These are phyloP conservation scores for Sporobolomyces pararoseus DNA, from an alignment of 768 basidiomycete genomes.

Conservation along the genomic window DNA sequence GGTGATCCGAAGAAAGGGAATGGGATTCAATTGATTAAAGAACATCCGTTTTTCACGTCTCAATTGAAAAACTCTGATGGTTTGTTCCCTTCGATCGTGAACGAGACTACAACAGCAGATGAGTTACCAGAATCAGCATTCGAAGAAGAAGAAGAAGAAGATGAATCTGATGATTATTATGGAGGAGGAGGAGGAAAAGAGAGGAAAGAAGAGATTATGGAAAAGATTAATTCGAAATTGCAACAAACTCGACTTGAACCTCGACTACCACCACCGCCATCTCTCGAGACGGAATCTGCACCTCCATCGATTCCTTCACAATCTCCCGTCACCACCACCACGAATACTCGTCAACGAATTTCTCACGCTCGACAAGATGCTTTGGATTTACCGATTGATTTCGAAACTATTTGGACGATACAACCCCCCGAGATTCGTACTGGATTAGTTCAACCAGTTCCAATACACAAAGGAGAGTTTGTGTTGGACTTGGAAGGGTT, in stretches of 20 bases:
- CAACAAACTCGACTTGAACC: neutral
- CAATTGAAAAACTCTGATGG: slow-evolving; percentile 5
- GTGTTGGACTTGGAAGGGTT: slow-evolving; percentile 16
- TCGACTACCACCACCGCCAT: neutral
- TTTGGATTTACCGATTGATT: slow-evolving; percentile 38
- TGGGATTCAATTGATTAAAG: slow-evolving; percentile 40
- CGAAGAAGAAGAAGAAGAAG: slow-evolving; percentile 12
- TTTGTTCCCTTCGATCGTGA: slow-evolving; percentile 6
- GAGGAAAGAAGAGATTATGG: no score
- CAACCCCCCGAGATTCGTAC: slow-evolving; percentile 40
- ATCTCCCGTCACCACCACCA: neutral
- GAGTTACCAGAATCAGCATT: slow-evolving; percentile 1
- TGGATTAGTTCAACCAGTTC: slow-evolving; percentile 38
- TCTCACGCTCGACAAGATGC: neutral
- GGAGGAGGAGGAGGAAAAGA: no score
- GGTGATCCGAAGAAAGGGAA: slow-evolving; percentile 32
- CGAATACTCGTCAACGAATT: no score
- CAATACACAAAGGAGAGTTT: slow-evolving; percentile 26
- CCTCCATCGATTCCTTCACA: neutral
- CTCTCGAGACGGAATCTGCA: neutral
- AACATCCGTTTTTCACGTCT: slow-evolving; percentile 43
- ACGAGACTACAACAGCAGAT: neutral
- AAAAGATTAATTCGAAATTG: no score
- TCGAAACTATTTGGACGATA: slow-evolving; percentile 42
- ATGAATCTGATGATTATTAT: no score